Conservation (phyloP, 2,329 filamentous ascomycete species). For the Pseudofabraea citricarpa region DNA sequence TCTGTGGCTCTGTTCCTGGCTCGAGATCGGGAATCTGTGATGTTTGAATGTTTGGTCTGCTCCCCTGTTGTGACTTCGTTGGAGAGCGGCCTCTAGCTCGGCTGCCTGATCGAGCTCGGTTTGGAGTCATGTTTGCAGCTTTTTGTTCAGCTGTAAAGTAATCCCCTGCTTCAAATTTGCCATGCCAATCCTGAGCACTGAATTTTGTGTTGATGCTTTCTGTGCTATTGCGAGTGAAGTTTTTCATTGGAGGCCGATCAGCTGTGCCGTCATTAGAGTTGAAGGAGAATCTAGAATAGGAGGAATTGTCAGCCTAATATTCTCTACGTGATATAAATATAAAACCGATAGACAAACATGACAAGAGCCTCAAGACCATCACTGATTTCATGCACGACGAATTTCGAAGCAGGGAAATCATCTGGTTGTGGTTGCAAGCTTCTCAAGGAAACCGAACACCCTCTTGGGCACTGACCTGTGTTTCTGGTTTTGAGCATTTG, state of each 20-base stretch:
- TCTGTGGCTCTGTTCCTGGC: constrained; percentile 11
- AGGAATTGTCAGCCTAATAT: constrained; percentile 30
- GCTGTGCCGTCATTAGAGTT: constrained; percentile 40
- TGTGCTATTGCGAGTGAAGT: constrained; percentile 45
- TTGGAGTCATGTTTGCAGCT: constrained; percentile 6
- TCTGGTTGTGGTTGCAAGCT: too few species aligned
- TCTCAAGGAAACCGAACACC: not conserved
- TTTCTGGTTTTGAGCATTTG: not conserved
- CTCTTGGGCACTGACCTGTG: not conserved
- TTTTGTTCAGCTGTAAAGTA: constrained; percentile 23
- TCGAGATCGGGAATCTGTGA: constrained; percentile 8
- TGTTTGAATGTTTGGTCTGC: constrained; percentile 8
- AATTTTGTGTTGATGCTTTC: constrained; percentile 62
- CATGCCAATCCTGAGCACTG: constrained; percentile 41
- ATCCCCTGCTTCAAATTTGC: constrained; percentile 27
- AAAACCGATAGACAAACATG: too few species aligned
- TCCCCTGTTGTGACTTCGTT: constrained; percentile 17
- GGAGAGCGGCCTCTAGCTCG: constrained; percentile 25
- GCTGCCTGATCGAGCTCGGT: constrained; percentile 20
- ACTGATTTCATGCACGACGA: too few species aligned
- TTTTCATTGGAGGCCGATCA: constrained; percentile 29
- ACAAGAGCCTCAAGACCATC: too few species aligned
- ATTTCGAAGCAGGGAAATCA: too few species aligned
- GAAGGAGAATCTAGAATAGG: constrained; percentile 45
- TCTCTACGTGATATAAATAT: not conserved